Conservation (phyloP, 2,329 filamentous ascomycete genomes). For the Beauveria australis region DNA sequence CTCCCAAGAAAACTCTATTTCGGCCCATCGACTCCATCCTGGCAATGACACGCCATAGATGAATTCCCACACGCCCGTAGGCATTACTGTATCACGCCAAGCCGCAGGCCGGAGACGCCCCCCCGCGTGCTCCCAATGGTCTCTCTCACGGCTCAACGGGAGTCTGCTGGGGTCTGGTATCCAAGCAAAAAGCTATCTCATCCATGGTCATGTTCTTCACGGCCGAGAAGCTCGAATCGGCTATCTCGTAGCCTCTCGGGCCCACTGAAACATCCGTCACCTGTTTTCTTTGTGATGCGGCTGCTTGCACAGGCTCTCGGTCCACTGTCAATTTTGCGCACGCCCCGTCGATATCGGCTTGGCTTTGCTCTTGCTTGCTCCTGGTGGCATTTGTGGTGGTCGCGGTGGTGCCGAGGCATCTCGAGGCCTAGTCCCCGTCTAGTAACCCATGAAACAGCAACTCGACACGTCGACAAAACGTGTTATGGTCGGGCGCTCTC, state of each 20-base stretch:
- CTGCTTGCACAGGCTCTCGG: not conserved
- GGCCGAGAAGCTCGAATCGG: not conserved
- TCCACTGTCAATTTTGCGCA: not conserved
- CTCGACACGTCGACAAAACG: slow-evolving; percentile 8
- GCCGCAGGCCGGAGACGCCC: not conserved
- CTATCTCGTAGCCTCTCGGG: not conserved
- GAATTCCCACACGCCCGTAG: not conserved
- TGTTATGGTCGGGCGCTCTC: not conserved
- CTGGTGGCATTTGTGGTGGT: not conserved
- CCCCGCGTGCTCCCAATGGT: not conserved
- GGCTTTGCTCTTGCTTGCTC: not conserved
- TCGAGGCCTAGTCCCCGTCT: not conserved
- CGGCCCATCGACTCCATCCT: not conserved
- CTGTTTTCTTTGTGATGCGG: not conserved
- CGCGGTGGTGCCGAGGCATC: not conserved
- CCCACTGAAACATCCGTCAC: slow-evolving; percentile 1
- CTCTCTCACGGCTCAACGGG: not conserved
- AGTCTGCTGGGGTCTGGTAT: not conserved
- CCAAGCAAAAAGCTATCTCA: not conserved
- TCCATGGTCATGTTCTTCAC: not conserved
- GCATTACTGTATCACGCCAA: not conserved
- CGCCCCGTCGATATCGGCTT: not conserved
- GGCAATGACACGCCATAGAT: not conserved
- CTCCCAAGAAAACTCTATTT: slow-evolving; percentile 7
- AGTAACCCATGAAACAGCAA: not conserved